Evolutionary conservation across 441 rosid species (phyloP).

Genomic region (Gossypium schwendimanii): DNA sequence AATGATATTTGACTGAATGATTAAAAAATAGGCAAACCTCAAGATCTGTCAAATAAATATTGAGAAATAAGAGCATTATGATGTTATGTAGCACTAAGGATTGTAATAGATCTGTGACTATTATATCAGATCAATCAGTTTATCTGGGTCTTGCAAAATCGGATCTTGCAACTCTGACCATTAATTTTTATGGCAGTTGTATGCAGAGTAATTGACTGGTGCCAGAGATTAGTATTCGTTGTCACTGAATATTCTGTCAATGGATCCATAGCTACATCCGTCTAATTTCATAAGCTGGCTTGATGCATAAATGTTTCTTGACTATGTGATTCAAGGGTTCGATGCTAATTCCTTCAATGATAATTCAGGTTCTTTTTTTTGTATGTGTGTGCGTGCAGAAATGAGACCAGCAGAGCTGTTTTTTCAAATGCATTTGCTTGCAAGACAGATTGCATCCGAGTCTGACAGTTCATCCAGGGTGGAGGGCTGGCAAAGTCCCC

Average conservation of each 20-base stretch:
- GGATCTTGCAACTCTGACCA: not conserved
- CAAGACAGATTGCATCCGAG: slow-evolving; percentile 36
- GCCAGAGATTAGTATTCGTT: not conserved
- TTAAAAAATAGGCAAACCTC: not conserved
- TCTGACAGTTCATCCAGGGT: slow-evolving; percentile 32
- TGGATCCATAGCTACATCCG: not conserved
- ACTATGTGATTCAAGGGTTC: not conserved
- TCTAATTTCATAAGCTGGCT: not conserved
- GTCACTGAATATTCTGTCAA: not conserved
- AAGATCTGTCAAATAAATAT: not conserved
- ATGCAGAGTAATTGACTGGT: not conserved
- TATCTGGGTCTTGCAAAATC: not conserved
- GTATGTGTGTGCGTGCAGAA: slow-evolving; percentile 42
- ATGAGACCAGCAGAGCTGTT: slow-evolving; percentile 86
- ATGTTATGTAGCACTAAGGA: not conserved
- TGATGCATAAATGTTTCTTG: not conserved
- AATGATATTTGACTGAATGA: not conserved
- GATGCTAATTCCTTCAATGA: not conserved
- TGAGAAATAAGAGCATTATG: not conserved
- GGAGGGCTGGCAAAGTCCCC: slow-evolving; percentile 59
- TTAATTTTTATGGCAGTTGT: not conserved
- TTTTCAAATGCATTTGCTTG: slow-evolving; percentile 91
- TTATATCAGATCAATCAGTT: not conserved
- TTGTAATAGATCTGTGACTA: not conserved
- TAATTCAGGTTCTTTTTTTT: not conserved